Percentiles rank a stretch among this genome's conserved stretches.
phyloP scores from a whole-genome alignment of 2,329 filamentous ascomycete species.

The Fusarium fujikuroi region DNA sequence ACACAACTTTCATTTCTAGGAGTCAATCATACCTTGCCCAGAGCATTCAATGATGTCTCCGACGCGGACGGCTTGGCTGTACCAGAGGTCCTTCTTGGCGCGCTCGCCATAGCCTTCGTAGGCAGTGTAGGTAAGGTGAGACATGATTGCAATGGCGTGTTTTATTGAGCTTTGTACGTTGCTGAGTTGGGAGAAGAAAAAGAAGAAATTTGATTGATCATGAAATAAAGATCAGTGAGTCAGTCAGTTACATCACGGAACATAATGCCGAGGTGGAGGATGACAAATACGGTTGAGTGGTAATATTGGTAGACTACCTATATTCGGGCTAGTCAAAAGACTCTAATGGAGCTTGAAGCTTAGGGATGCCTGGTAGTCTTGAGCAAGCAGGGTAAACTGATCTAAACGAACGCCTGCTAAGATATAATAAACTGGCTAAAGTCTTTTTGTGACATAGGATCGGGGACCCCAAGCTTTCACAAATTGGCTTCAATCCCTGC shows the following conservation, averaged over 20 bases:
- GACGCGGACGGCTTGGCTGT: background rate
- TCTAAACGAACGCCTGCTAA: fast-evolving
- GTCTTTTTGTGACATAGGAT: fast-evolving
- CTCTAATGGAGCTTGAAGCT: no score
- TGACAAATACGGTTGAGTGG: background rate
- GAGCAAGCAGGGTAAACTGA: background rate
- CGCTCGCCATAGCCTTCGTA: background rate
- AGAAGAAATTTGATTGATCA: fast-evolving
- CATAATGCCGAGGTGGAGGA: background rate
- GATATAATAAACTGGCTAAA: fast-evolving
- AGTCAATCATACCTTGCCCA: fast-evolving
- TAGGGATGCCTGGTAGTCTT: background rate
- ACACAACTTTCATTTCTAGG: fast-evolving
- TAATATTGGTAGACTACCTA: background rate
- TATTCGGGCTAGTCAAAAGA: background rate
- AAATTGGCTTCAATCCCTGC: no score
- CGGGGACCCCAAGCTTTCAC: no score
- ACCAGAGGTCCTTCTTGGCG: background rate
- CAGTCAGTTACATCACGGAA: background rate
- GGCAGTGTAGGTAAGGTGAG: background rate
- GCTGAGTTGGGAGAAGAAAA: background rate
- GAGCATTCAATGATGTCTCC: background rate
- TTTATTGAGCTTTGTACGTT: fast-evolving
- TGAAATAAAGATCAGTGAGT: background rate
- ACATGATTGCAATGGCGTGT: background rate